Percentiles rank a stretch among this genome's conserved stretches.
Conservation (phyloP, 805 yeast species). For the Ogataea pignaliae region DNA sequence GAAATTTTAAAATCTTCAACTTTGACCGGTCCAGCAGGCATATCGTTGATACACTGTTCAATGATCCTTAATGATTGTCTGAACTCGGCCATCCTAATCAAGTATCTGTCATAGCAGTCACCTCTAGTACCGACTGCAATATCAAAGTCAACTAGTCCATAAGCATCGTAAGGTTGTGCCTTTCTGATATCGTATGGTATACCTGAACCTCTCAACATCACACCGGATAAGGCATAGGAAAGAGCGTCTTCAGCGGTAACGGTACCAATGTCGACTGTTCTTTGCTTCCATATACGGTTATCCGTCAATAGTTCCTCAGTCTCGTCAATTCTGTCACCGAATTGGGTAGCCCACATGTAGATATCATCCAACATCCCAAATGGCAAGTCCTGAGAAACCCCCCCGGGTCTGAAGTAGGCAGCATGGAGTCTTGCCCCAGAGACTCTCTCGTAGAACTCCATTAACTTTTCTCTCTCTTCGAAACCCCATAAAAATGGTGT, state of each 20-base stretch:
- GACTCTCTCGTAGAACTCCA: conserved; percentile 90
- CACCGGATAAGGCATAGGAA: conserved; percentile 77
- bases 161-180: conserved; percentile 86
- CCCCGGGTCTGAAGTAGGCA: conserved; percentile 89
- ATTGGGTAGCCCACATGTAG: conserved; percentile 95
- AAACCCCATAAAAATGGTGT: conserved; percentile 94
- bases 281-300: conserved; percentile 88
- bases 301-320: conserved; percentile 86
- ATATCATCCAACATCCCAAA: conserved; percentile 84
- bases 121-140: conserved; percentile 84
- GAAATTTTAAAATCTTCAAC: conserved; percentile 84
- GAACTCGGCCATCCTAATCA: conserved; percentile 86
- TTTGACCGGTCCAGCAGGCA: conserved; percentile 90
- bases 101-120: conserved; percentile 87
- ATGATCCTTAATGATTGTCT: conserved; percentile 86
- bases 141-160: conserved; percentile 81
- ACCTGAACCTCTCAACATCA: conserved; percentile 89
- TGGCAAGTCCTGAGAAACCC: conserved; percentile 85
- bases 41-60: conserved; percentile 84
- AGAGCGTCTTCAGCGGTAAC: conserved; percentile 85
- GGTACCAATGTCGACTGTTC: conserved; percentile 76
- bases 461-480: conserved; percentile 87
- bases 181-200: conserved; percentile 83
- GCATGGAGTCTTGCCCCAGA: conserved; percentile 88
- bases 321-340: conserved; percentile 89